Base-by-base conservation (phyloP, 2,329 filamentous ascomycete species). In the Penicillium palitans region DNA sequence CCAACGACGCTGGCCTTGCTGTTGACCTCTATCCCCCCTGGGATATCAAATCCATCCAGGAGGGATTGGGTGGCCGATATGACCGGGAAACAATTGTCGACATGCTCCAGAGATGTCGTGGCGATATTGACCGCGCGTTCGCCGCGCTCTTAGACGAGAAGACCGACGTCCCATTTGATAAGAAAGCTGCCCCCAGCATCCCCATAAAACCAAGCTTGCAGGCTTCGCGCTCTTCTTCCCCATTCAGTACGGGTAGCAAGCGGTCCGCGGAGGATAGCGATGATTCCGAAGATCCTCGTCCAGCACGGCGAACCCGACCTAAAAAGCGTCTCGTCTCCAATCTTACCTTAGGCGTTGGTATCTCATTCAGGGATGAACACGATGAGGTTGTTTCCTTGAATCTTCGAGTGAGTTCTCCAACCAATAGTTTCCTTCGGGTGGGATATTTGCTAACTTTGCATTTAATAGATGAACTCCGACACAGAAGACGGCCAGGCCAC, bases 21-120 rank as follows among this genome's bases (percentile, higher is more conserved):
- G 67, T 74, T 65, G 68, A 76, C 29, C 70, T 79, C 50, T 78
- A 81, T 29, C 74, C 78, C 51, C 80, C 81, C 2, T 85, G 82
- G 83, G 83, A 83, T 74, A 80, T 85, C 50, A 79, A 82, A 39
- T 75, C 78, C 6, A 82, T 86, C 8, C 72, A 77, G 52, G 78
- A 79, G 62, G 80, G 80, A 4, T 71, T 86, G 10, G 82, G 82
- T 21, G 80, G 79, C 55, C 74, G 79, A 52, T 76, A 78, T 42
- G 79, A 83, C 63, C 79, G 79, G 41, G 76, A 74, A 29, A 78
- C 78, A 25, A 82, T 86, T 59, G 79, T 80, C 49, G 77, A 80
- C 61, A 78, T 80, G 59, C 74, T 87, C 33, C 77, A 82, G 64
- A 78, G 80, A 62, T 80, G 78, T 56, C 81, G 80, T 50, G 83